A percentile compares a stretch with the other conserved stretches of the same genome.
Evolutionary conservation across 495 filamentous ascomycete genomes (phyloP).

Genomic region (Alectoria sarmentosa): DNA sequence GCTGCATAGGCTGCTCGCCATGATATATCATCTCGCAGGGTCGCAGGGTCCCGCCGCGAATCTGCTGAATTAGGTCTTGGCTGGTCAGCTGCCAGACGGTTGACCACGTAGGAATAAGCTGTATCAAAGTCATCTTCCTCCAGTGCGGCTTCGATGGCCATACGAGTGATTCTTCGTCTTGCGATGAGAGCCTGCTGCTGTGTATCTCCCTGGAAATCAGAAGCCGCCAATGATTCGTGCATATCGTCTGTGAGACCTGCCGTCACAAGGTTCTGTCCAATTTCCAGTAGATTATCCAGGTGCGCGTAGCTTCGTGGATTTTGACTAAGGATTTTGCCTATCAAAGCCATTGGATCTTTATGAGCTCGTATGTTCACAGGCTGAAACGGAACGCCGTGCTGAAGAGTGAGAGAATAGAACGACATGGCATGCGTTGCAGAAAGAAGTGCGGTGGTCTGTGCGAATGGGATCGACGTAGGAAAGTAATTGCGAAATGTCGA

Average conservation of each 20-base stretch:
- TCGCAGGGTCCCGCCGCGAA: slow-evolving; percentile 13
- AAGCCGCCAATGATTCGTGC: slow-evolving; percentile 20
- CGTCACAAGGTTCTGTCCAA: slow-evolving; percentile 68
- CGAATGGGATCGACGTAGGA: slow-evolving; percentile 45
- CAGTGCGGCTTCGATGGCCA: slow-evolving; percentile 85
- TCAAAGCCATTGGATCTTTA: slow-evolving; percentile 72
- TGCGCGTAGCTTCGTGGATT: slow-evolving; percentile 81
- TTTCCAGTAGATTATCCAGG: slow-evolving; percentile 72
- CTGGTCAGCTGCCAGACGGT: slow-evolving; percentile 41
- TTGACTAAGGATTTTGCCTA: slow-evolving; percentile 81
- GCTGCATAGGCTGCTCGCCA: slow-evolving; percentile 91
- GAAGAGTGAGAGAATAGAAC: slow-evolving; percentile 79
- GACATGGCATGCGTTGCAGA: slow-evolving; percentile 80
- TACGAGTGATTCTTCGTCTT: slow-evolving; percentile 68
- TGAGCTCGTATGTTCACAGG: slow-evolving; percentile 86
- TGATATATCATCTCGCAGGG: slow-evolving; percentile 62
- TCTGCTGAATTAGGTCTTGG: slow-evolving; percentile 21
- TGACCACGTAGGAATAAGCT: slow-evolving; percentile 91
- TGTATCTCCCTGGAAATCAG: slow-evolving; percentile 8
- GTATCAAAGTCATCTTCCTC: slow-evolving; percentile 90
- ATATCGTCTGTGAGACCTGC: slow-evolving; percentile 49
- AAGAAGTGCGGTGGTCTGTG: slow-evolving; percentile 61
- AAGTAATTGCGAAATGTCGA: slow-evolving; percentile 63
- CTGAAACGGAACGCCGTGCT: slow-evolving; percentile 86
- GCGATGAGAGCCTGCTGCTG: slow-evolving; percentile 24